These are phyloP conservation scores for Chytriomyces confervae DNA, from an alignment of 192 early-diverging fungal species.

Conservation along the genomic window DNA sequence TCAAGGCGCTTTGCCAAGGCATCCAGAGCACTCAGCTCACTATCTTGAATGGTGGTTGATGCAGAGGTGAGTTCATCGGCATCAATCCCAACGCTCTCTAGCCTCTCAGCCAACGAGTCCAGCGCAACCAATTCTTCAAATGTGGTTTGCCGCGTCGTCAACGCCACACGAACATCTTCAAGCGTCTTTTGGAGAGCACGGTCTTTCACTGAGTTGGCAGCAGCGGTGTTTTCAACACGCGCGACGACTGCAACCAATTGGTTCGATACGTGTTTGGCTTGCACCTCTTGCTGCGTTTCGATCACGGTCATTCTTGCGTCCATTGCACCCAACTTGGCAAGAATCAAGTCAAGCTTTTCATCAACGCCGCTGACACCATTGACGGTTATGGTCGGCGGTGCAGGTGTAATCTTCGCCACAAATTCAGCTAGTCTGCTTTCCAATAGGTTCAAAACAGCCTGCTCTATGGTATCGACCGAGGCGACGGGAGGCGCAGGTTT, in stretches of 20 bases:
- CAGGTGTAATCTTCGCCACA: constrained; percentile 1
- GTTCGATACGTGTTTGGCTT: not conserved
- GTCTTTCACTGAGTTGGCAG: not conserved
- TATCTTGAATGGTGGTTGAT: not conserved
- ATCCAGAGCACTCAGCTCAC: constrained; percentile 4
- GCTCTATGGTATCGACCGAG: not conserved
- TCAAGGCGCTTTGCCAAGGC: constrained; percentile 17
- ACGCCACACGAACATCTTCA: not conserved
- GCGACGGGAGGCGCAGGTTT: not conserved
- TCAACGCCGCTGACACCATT: not conserved
- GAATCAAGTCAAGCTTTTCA: constrained; percentile 27
- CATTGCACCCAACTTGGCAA: constrained; percentile 21
- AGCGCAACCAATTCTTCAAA: not conserved
- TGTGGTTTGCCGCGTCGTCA: not conserved
- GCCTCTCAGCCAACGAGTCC: not conserved
- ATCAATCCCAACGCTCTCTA: constrained; percentile 16
- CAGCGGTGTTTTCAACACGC: constrained; percentile 5
- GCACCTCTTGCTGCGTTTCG: not conserved
- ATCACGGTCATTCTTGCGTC: constrained; percentile 9
- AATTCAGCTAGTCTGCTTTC: constrained; percentile 10
- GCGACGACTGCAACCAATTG: not conserved
- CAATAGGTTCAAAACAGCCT: not conserved
- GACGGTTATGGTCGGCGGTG: not conserved
- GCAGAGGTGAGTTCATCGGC: constrained; percentile 8
- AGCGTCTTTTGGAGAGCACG: not conserved